Evolutionary conservation across 2,329 filamentous ascomycete species (phyloP), one percentile per base, ranked within the genome.

Genomic region (Scleromitrula shiraiana): DNA sequence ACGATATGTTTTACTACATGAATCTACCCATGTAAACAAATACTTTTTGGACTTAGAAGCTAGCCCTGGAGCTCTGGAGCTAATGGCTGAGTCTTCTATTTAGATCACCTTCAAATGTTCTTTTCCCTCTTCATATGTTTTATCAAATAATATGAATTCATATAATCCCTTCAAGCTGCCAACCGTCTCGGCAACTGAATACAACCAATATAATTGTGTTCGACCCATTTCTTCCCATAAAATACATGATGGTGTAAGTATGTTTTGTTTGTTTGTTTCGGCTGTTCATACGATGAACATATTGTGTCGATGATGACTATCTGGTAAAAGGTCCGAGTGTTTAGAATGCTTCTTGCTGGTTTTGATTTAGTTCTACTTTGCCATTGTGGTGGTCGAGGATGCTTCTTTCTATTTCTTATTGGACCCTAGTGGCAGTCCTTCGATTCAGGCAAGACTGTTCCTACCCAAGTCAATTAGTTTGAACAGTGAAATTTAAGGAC

Each of bases 271-370:
- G 27, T 22, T 19, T 37, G 20, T 14, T 33, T 35, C 41, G 30
- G n/a, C n/a, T 8, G 41, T 26, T 41, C 26, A 12, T 43, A 23
- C 14, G 26, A 22, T 15, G 9, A 37, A 38, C 14, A 30, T 30
- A n/a, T 5, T 30, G 47, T 53, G 58, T 62, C 65, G 49, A 71
- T 76, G 77, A 80, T 80, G 75, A 72, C 62, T 53, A 62, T 65
- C 60, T 77, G 77, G 77, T 80, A 81, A 81, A 81, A 80, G 77
- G 77, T 77, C 77, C 69, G 76, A 81, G 72, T 65, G 66, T 68
- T 65, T 61, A 61, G 65, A 53, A 46, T 53, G 40, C 50, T 56
- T 62, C 59, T 65, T 63, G 63, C 72, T 70, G 75, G 73, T 75
- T 68, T 64, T 64, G 62, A 60, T 60, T 59, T 57, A 56, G 39